Conservation (phyloP, 2,329 filamentous ascomycete genomes). For the Aspergillus piperis region DNA sequence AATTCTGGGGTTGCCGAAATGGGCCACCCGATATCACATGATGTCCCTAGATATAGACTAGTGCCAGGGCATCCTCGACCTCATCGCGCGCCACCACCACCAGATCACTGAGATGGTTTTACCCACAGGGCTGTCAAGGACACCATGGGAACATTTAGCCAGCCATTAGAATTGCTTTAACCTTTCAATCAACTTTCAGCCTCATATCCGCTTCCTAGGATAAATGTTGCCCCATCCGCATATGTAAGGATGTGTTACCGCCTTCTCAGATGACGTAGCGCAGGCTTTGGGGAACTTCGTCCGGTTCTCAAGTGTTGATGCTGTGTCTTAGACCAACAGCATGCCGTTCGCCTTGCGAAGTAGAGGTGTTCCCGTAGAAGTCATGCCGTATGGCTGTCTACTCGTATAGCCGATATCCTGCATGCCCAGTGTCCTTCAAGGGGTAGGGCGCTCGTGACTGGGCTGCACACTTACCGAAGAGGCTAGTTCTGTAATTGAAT, state of each 20-base stretch:
- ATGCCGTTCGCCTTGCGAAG: not conserved
- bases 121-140: not conserved
- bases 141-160: not conserved
- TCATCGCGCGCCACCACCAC: not conserved
- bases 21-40: slow-evolving; percentile 1
- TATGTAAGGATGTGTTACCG: not conserved
- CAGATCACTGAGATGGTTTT: not conserved
- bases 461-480: no score
- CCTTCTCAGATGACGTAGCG: not conserved
- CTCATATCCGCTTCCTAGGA: not conserved
- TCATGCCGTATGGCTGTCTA: not conserved
- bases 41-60: slow-evolving; percentile 1
- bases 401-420: not conserved
- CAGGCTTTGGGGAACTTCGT: not conserved
- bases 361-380: not conserved
- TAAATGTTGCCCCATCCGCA: not conserved
- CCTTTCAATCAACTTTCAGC: not conserved
- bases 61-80: slow-evolving; percentile 7
- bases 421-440: no score
- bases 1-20: not conserved
- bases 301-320: not conserved
- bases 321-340: not conserved
- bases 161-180: not conserved
- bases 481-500: no score
- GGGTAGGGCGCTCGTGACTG: no score